Evolutionary conservation across 306 rosid species (phyloP), one percentile per base, ranked within the genome.

Genomic region (Luffa aegyptiaca): DNA sequence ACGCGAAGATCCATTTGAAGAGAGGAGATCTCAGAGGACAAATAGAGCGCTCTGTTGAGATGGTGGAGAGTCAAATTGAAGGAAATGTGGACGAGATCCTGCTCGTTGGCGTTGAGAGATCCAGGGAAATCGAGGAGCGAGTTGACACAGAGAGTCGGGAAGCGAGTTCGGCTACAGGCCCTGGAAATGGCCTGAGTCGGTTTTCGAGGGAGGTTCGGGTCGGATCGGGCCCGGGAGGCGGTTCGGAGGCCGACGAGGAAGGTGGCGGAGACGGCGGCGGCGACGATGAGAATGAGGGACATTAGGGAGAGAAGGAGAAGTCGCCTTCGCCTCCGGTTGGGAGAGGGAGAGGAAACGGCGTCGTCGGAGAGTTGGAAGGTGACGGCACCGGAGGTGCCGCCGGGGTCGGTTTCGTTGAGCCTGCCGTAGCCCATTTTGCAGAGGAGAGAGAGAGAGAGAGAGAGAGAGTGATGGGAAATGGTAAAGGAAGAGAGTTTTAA

Each of bases 71-170:
- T 96, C 68, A 96, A 52, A 82, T 96, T 96, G 82, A 96, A 88
- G 62, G 98, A 90, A 90, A 96, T 96, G 97, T 93, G 98, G 79
- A 93, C 89, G 3, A 96, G 90, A 84, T 93, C 98, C 5, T 62
- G 79, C 81, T 90, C 98, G 12, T 93, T 77, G 2, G 99, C 98
- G 41, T 26, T 10, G 1, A 53, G 17, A 2, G 99, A 92, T 0
- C 89, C 97, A 1, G 97, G 99, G 64, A 90, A 96, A 10, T 93
- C 87, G 6, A 93, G 84, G 0, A 96, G 89, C 2, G 94, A 85
- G 79, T 84, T 69, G 6, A 91, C 88, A 42, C 99, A 96, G 6
- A 96, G 92, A 3, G 77, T 17, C 7, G 89, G 97, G 85, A 79
- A 93, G 5, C 64, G 88, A 0, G 98, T 90, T 58, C 78, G 88